Percentiles rank a stretch among this genome's conserved stretches.
Evolutionary conservation across 805 yeast species (phyloP).

Genomic region (Candida suzukii): DNA sequence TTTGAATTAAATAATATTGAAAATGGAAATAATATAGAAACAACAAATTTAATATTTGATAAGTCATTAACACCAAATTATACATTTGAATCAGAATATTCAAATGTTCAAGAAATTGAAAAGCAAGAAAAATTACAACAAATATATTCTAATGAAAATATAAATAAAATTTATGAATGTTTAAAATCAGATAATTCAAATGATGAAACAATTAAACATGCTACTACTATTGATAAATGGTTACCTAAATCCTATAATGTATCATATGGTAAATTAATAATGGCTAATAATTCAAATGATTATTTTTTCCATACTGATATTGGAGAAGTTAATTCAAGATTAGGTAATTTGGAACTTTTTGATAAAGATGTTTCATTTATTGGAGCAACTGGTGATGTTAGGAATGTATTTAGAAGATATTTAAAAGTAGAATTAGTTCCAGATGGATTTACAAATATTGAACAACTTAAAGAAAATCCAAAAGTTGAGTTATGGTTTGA

Average conservation of each 20-base stretch:
- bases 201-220: neutral
- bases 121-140: neutral
- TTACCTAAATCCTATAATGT: neutral
- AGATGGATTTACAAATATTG: constrained; percentile 19
- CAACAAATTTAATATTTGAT: neutral
- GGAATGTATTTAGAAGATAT: constrained; percentile 19
- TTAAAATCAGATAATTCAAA: neutral
- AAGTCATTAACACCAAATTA: neutral
- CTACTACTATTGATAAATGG: neutral
- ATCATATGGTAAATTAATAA: constrained; percentile 2
- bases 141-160: neutral
- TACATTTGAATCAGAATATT: neutral
- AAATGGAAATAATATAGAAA: too few species aligned
- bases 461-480: constrained; percentile 18
- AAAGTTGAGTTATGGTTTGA: constrained; percentile 25
- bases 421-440: constrained; percentile 25
- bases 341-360: constrained; percentile 14
- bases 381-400: constrained; percentile 24
- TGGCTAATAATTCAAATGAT: neutral
- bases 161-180: neutral
- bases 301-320: constrained; percentile 19
- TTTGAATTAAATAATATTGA: neutral
- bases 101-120: neutral
- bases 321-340: constrained; percentile 16
- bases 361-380: constrained; percentile 18